Percentiles rank a stretch among this genome's conserved stretches.
phyloP scores from a whole-genome alignment of 2,329 filamentous ascomycete genomes.

The Aspergillus spinulosporus region DNA sequence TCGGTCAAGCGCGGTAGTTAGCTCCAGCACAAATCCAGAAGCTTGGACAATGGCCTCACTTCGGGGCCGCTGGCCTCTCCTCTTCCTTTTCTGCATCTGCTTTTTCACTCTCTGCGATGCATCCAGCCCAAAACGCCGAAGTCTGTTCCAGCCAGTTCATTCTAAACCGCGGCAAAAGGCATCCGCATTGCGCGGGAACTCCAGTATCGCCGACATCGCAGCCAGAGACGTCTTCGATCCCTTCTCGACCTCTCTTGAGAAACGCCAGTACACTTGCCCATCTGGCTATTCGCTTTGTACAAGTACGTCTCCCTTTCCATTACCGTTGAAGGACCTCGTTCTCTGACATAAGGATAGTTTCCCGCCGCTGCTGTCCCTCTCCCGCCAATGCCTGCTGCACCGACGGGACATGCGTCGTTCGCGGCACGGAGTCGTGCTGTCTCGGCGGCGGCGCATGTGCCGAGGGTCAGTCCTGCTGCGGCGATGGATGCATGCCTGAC shows the following conservation, averaged over 20 bases:
- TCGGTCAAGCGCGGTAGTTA: not conserved
- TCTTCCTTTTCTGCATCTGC: not conserved
- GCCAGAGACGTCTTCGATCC: not conserved
- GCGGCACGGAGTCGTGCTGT: not conserved
- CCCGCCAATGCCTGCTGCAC: not conserved
- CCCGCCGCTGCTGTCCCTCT: not conserved
- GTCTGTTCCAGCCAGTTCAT: not conserved
- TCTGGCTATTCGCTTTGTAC: not conserved
- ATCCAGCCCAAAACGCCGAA: not conserved
- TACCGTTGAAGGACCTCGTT: not conserved
- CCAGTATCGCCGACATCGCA: not conserved
- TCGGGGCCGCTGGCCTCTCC: not conserved
- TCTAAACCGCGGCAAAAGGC: not conserved
- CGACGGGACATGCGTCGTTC: not conserved
- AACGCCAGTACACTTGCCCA: not conserved
- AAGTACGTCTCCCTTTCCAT: not conserved
- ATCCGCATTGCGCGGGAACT: not conserved
- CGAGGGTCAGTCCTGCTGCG: not conserved
- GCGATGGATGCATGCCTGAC: not conserved
- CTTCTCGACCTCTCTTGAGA: not conserved
- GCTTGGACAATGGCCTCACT: not conserved
- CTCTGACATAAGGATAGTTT: not conserved
- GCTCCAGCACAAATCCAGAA: not conserved
- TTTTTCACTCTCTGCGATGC: not conserved
- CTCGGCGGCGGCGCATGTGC: not conserved